These are phyloP conservation scores for Thecaphora thlaspeos DNA, from an alignment of 1,284 basidiomycete genomes.

Conservation along the genomic window DNA sequence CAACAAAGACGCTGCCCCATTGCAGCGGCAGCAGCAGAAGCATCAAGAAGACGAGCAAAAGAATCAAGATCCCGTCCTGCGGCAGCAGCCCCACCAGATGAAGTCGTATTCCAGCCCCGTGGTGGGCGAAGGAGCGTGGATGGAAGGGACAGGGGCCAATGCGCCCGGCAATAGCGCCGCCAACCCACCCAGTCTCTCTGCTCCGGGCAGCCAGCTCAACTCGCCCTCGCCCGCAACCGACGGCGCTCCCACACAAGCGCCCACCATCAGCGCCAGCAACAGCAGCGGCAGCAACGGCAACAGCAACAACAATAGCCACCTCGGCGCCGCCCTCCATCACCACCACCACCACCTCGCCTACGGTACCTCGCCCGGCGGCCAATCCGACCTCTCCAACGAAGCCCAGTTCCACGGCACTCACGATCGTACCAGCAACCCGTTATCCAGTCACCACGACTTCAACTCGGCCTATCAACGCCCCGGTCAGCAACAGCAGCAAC, in stretches of 20 bases:
- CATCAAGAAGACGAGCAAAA: too few relatives aligned
- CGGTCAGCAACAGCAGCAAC: slow-evolving; percentile 2
- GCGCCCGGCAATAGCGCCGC: not conserved
- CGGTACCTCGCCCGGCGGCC: slow-evolving; percentile 30
- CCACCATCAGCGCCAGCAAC: too few relatives aligned
- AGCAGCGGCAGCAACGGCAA: too few relatives aligned
- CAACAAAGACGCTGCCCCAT: too few relatives aligned
- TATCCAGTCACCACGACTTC: slow-evolving; percentile 10
- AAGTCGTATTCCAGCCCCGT: slow-evolving; percentile 16
- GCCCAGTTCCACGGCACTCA: slow-evolving; percentile 22
- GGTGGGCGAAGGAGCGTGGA: slow-evolving; percentile 26
- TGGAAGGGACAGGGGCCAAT: slow-evolving; percentile 8
- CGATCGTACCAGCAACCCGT: slow-evolving; percentile 9
- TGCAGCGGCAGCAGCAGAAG: too few relatives aligned
- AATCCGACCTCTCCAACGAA: slow-evolving; percentile 37
- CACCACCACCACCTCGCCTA: slow-evolving; percentile 2
- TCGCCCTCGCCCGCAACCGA: not conserved
- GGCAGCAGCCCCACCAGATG: slow-evolving; percentile 7
- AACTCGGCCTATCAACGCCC: too few relatives aligned
- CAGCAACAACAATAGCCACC: slow-evolving; percentile 1
- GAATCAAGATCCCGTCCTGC: not conserved
- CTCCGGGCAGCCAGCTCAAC: not conserved
- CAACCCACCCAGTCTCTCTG: not conserved
- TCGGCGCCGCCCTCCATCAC: slow-evolving; percentile 9
- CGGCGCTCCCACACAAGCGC: not conserved